Evolutionary conservation across 2,329 filamentous ascomycete genomes (phyloP).

Genomic region (Cytospora paraplurivora): DNA sequence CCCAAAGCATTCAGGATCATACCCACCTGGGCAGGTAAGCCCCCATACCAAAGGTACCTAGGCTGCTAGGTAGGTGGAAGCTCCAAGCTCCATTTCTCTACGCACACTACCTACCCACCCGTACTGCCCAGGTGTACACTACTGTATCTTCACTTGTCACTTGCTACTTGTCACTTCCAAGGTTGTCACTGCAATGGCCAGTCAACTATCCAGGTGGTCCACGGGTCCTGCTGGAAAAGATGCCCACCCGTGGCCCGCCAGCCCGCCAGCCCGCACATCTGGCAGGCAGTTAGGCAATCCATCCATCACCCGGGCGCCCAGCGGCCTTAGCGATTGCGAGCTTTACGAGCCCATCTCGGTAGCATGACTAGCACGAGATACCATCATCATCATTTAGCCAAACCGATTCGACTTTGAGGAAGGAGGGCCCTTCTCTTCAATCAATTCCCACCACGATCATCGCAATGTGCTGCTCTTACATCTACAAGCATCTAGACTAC

Average conservation of each 20-base stretch:
- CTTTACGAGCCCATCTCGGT: slow-evolving; percentile 1
- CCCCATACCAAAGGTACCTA: no score
- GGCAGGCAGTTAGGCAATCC: not conserved
- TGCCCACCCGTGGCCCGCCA: not conserved
- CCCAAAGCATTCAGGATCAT: no score
- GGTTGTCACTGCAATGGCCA: not conserved
- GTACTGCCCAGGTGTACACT: no score
- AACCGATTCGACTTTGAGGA: not conserved
- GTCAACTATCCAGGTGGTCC: not conserved
- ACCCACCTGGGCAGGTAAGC: no score
- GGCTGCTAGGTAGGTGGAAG: no score
- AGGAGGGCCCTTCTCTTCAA: not conserved
- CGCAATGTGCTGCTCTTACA: not conserved
- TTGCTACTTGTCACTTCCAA: not conserved
- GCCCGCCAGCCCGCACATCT: not conserved
- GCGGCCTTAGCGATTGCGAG: slow-evolving; percentile 1
- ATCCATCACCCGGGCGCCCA: not conserved
- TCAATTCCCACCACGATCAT: slow-evolving; percentile 1
- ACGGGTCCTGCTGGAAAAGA: not conserved
- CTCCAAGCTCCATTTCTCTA: no score
- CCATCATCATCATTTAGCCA: not conserved
- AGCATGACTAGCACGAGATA: not conserved
- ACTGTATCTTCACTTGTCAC: not conserved
- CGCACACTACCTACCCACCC: no score
- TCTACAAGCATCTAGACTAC: not conserved